Conservation (phyloP, 371 early-diverging fungal genomes). For the Mortierella polycephala region DNA sequence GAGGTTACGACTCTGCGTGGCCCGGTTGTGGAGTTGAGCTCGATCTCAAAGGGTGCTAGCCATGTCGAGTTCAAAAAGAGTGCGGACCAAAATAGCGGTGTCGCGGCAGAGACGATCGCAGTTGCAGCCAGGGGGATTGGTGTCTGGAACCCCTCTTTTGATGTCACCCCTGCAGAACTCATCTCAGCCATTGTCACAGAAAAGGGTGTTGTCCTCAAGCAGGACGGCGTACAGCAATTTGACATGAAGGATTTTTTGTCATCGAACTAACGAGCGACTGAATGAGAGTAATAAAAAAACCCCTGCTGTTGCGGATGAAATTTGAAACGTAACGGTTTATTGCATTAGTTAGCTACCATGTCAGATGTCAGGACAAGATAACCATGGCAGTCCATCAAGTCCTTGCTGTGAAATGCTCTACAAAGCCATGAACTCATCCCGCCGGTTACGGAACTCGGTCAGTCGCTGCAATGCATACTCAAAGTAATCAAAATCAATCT, state of each 20-base stretch:
- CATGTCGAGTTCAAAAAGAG: conserved; percentile 22
- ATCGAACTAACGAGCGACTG: conserved; percentile 7
- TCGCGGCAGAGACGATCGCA: conserved; percentile 66
- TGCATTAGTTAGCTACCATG: too few relatives aligned
- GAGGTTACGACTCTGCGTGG: conserved; percentile 86
- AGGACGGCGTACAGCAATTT: conserved; percentile 61
- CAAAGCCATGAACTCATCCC: conserved; percentile 43
- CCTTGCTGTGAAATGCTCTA: neutral
- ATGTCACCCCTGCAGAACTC: conserved; percentile 89
- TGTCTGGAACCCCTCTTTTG: conserved; percentile 98
- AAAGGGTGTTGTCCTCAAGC: conserved; percentile 82
- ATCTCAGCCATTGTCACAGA: conserved; percentile 96
- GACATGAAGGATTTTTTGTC: conserved; percentile 66
- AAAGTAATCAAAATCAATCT: conserved; percentile 86
- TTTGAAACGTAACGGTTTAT: too few relatives aligned
- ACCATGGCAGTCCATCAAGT: too few relatives aligned
- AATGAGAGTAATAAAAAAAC: neutral
- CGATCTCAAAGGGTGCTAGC: conserved; percentile 8
- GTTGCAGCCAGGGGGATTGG: conserved; percentile 86
- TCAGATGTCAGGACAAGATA: too few relatives aligned
- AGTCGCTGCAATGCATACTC: conserved; percentile 74
- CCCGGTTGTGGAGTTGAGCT: conserved; percentile 52
- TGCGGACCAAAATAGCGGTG: conserved; percentile 44
- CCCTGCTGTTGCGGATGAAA: too few relatives aligned
- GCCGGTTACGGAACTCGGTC: conserved; percentile 37